Evolutionary conservation across 2,329 filamentous ascomycete species (phyloP).

Genomic region (Didymosphaeria variabile): DNA sequence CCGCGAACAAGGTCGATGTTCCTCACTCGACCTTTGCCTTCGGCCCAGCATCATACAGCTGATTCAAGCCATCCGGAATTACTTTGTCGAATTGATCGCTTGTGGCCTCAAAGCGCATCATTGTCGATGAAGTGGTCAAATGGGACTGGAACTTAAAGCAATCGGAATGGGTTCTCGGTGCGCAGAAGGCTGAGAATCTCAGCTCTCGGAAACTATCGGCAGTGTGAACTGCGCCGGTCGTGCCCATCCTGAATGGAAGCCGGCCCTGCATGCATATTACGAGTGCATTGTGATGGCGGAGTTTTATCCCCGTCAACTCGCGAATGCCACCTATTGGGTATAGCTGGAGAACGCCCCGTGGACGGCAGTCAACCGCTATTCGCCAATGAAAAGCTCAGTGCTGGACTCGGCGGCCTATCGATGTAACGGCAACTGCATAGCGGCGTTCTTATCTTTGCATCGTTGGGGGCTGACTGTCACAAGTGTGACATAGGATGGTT

Average conservation of each 20-base stretch:
- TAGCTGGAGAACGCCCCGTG: background rate
- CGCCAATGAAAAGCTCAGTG: background rate
- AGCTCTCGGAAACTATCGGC: background rate
- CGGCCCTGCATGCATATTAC: background rate
- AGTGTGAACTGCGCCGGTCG: too few relatives aligned
- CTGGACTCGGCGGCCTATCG: background rate
- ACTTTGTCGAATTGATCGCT: slow-evolving; percentile 5
- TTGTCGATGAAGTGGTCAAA: background rate
- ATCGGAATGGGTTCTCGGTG: background rate
- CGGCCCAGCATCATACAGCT: background rate
- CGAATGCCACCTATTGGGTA: background rate
- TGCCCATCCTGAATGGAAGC: background rate
- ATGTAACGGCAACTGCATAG: background rate
- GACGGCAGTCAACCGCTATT: background rate
- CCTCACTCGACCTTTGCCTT: slow-evolving; percentile 4
- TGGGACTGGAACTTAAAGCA: background rate
- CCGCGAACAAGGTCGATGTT: background rate
- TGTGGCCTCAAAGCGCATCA: background rate
- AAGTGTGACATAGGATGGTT: background rate
- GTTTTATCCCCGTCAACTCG: background rate
- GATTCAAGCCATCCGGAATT: slow-evolving; percentile 1
- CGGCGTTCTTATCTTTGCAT: background rate
- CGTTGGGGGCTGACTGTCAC: background rate
- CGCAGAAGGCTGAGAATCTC: background rate
- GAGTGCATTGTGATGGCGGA: background rate